These are phyloP conservation scores for Mucor saturninus DNA, from an alignment of 371 early-diverging fungal genomes.

Conservation along the genomic window DNA sequence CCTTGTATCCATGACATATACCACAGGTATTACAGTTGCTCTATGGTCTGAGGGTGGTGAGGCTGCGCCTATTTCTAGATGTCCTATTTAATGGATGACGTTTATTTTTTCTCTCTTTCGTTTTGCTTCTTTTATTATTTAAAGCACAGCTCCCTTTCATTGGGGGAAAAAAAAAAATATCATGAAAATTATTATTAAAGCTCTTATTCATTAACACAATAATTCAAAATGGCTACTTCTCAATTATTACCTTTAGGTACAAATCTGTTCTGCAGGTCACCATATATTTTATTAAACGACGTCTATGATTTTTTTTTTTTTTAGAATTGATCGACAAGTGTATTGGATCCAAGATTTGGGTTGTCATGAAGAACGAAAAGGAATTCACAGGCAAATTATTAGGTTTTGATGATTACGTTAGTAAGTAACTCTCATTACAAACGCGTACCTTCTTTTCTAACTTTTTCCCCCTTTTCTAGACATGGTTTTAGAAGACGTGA, in stretches of 20 bases:
- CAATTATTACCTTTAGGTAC: slow-evolving; percentile 55
- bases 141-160: background rate
- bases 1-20: slow-evolving; percentile 73
- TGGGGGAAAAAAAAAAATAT: background rate
- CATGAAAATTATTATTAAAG: background rate
- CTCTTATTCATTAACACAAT: background rate
- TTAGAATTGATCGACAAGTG: slow-evolving; percentile 97
- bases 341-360: slow-evolving; percentile 96
- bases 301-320: background rate
- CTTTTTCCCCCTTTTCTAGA: slow-evolving; percentile 52
- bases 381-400: slow-evolving; percentile 94
- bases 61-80: slow-evolving; percentile 44
- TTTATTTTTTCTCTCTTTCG: background rate
- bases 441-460: background rate
- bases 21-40: slow-evolving; percentile 74
- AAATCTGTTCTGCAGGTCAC: no score
- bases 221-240: slow-evolving; percentile 35
- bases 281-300: no score
- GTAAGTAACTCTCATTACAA: slow-evolving; percentile 53
- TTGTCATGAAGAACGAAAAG: slow-evolving; percentile 94
- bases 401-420: slow-evolving; percentile 99
- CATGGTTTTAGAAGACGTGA: slow-evolving; percentile 96
- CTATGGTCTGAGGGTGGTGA: slow-evolving; percentile 63
- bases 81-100: slow-evolving; percentile 24
- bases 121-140: background rate